phyloP scores from a whole-genome alignment of 345 rosid genomes.

The Eucalyptus globulus region DNA sequence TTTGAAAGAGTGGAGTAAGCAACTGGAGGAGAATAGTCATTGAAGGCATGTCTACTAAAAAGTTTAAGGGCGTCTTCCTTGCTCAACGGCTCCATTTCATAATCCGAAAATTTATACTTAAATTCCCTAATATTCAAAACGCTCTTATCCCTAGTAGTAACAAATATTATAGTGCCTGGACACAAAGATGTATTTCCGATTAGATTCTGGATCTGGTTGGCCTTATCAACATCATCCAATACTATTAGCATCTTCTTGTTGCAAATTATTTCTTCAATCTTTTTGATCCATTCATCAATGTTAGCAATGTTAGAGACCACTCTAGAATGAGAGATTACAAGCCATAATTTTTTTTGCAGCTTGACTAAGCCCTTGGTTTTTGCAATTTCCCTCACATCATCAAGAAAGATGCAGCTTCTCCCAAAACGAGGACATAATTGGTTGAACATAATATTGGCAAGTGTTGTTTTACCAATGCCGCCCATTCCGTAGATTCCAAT shows the following conservation, averaged over 20 bases:
- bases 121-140: too few species aligned
- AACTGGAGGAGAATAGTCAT: neutral
- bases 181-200: fast-evolving
- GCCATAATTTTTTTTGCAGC: neutral
- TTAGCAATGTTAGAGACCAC: fast-evolving
- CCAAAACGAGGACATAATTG: too few species aligned
- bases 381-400: too few species aligned
- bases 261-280: neutral
- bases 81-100: neutral
- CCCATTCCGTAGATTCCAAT: too few species aligned
- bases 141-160: neutral
- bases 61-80: neutral
- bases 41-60: neutral
- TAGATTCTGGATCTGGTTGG: neutral
- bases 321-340: neutral
- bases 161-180: neutral
- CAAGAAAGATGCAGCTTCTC: too few species aligned
- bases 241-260: neutral
- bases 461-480: too few species aligned
- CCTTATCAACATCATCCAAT: neutral
- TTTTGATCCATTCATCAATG: fast-evolving
- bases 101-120: neutral
- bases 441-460: too few species aligned
- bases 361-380: neutral
- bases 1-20: neutral